phyloP scores from a whole-genome alignment of 805 yeast species.

The Schwanniomyces vanrijiae region DNA sequence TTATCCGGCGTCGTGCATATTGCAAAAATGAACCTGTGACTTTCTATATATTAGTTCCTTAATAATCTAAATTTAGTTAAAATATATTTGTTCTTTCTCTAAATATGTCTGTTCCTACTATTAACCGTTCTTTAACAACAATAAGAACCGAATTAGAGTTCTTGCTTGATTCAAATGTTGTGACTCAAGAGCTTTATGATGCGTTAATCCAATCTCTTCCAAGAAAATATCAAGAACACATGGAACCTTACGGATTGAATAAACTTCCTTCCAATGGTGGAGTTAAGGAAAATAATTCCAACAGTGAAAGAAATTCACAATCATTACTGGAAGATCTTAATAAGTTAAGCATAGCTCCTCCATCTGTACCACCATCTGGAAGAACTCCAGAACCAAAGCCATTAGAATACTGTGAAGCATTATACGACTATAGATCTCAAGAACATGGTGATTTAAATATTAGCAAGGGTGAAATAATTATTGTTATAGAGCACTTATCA shows the following conservation, averaged over 20 bases:
- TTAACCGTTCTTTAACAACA: constrained; percentile 77
- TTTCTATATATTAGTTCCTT: neutral
- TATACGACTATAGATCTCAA: constrained; percentile 73
- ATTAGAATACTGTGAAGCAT: constrained; percentile 53
- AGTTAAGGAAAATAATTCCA: neutral
- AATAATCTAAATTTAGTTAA: neutral
- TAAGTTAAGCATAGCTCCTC: constrained; percentile 8
- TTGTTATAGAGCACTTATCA: constrained; percentile 70
- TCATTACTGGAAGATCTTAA: constrained; percentile 3
- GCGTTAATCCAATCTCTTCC: constrained; percentile 58
- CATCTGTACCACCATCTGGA: constrained; percentile 18
- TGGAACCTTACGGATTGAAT: constrained; percentile 47
- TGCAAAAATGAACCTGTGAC: neutral
- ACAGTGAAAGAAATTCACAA: neutral
- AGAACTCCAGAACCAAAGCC: constrained; percentile 18
- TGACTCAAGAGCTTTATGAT: constrained; percentile 54
- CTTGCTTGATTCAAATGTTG: constrained; percentile 70
- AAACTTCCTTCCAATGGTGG: constrained; percentile 17
- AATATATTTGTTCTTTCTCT: neutral
- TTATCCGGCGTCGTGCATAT: neutral
- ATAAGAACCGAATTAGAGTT: constrained; percentile 80
- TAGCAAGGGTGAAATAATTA: constrained; percentile 64
- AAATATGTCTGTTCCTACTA: constrained; percentile 52
- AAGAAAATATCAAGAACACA: constrained; percentile 50
- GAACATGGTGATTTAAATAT: constrained; percentile 74